Percentiles rank a stretch among this genome's conserved stretches.
phyloP scores from a whole-genome alignment of 192 early-diverging fungal genomes.

The Geranomyces variabilis region DNA sequence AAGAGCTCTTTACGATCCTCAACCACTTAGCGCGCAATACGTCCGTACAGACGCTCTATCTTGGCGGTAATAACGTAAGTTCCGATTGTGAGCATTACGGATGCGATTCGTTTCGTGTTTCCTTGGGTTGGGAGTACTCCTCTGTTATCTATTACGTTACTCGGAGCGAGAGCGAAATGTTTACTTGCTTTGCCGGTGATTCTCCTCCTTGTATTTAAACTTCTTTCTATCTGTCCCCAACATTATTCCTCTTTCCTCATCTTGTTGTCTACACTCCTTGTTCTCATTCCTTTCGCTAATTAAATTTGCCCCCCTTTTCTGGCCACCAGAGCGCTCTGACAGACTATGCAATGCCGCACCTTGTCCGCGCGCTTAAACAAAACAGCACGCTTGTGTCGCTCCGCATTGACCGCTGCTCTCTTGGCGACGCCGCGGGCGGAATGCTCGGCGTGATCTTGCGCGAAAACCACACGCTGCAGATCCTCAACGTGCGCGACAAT shows the following conservation, averaged over 20 bases:
- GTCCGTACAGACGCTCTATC: not conserved
- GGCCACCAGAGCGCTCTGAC: not conserved
- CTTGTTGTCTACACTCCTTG: too few relatives aligned
- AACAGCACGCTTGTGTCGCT: not conserved
- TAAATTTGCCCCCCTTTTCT: too few relatives aligned
- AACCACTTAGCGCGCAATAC: constrained; percentile 4
- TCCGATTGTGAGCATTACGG: too few relatives aligned
- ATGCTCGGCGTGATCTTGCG: not conserved
- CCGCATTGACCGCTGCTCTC: constrained; percentile 1
- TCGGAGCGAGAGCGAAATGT: too few relatives aligned
- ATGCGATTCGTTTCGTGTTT: too few relatives aligned
- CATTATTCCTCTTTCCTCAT: too few relatives aligned
- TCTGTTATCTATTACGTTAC: too few relatives aligned
- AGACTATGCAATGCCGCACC: not conserved
- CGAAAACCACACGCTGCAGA: not conserved
- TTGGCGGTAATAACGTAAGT: constrained; percentile 1
- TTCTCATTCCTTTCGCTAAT: too few relatives aligned
- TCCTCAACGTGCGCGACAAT: constrained; percentile 8
- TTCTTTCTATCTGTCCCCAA: too few relatives aligned
- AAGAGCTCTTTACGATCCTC: not conserved
- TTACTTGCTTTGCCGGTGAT: too few relatives aligned
- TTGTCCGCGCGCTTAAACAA: not conserved
- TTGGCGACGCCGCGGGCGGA: not conserved
- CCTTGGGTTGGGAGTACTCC: too few relatives aligned
- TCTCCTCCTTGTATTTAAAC: too few relatives aligned